These are phyloP conservation scores for Acanthamoeba royreba DNA, from an alignment of 208 protist species.

Conservation along the genomic window DNA sequence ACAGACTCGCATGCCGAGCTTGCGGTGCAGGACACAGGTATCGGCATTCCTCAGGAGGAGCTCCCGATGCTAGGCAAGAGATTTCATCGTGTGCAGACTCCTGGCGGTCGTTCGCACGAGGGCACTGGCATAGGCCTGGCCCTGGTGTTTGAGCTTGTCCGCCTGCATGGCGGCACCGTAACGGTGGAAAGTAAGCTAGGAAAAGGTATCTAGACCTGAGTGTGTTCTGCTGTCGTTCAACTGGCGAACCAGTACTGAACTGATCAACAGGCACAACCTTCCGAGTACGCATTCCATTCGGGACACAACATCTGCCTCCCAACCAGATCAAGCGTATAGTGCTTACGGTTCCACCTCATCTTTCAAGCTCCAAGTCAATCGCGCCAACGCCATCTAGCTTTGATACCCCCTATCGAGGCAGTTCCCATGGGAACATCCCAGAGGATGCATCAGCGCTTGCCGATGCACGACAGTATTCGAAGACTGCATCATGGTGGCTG, in stretches of 20 bases:
- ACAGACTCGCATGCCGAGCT: background rate
- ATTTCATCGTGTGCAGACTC: constrained; percentile 43
- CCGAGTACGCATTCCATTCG: background rate
- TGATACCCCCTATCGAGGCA: background rate
- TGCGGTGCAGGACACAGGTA: constrained; percentile 42
- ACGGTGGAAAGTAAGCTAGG: background rate
- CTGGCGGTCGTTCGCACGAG: background rate
- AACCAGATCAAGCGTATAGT: constrained; percentile 24
- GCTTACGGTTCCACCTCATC: background rate
- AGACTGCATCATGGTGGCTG: constrained; percentile 18
- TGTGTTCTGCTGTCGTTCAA: background rate
- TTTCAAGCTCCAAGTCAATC: background rate
- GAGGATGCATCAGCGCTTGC: background rate
- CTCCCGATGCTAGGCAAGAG: background rate
- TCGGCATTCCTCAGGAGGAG: constrained; percentile 48
- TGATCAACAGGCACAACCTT: background rate
- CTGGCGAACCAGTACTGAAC: background rate
- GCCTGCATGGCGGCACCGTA: constrained; percentile 46
- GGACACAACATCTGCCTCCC: background rate
- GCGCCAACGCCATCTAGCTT: no score
- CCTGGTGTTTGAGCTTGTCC: constrained; percentile 49
- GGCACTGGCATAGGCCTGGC: constrained; percentile 51
- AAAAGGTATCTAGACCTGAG: background rate
- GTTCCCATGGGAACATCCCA: no score
- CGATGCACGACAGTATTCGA: background rate